Base-by-base conservation (phyloP, 2,329 filamentous ascomycete genomes). In the Cryphonectria naterciae region DNA sequence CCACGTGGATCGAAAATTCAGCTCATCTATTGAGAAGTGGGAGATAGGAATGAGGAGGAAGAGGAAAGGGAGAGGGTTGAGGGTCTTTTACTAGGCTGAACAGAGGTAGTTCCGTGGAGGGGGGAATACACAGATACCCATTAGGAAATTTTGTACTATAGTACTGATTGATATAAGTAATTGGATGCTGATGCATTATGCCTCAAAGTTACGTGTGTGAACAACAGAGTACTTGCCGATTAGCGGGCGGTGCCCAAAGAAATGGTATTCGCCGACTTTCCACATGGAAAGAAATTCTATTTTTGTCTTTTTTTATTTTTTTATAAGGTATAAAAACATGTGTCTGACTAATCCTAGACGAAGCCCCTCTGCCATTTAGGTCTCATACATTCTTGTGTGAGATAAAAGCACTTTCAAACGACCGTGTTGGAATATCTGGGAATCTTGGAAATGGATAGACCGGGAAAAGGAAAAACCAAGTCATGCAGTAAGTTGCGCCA, bases 1-100 rank as follows among this genome's bases (percentile, higher is more conserved):
- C 37, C 58, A 37, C 63, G 39, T 28, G 68, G 70, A 39, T 70
- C 65, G 8, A 70, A 49, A 43, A 68, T 72, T 49, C 61, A 70
- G 28, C 52, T 70, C 17, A 65, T 66, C 28, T 72, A 65, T 32
- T 68, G 43, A 43, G 49, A 22, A 37, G 22, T 10, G 41, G 15
- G n/a, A 43, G 22, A 49, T 49, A 22, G 39, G 13, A 22, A 60
- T 39, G 58, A 22, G 60, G 62, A 61, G 19, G 41, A 10, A 65
- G 43, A 6, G 19, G 43, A n/a, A 49, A n/a, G 8, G 8, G 17
- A 10, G 22, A 2, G 43, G 43, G 19, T 46, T 1, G n/a, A 49
- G 22, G 46, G 46, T 2, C 15, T 15, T 52, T 28, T n/a, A 28
- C 1, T 6, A 32, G 22, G n/a, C 8, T 67, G 41, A 11, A 41